Evolutionary conservation across 169 alveolate species (phyloP), one percentile per base, ranked within the genome.

Genomic region (Cryptosporidium ryanae): DNA sequence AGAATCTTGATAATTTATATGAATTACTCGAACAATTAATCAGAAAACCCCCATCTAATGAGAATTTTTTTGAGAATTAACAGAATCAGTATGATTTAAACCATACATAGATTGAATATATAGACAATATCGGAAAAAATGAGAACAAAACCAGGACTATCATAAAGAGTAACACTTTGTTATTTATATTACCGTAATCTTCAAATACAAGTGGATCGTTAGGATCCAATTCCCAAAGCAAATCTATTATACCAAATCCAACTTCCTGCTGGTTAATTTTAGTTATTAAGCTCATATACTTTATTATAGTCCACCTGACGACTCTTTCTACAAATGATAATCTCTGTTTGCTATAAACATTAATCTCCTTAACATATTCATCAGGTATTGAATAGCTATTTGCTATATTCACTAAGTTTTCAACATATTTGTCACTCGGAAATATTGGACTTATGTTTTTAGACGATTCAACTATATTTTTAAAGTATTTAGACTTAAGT

Each of bases 161-260:
- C 4, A 76, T 29, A 21, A 76, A 59, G 4, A 76, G 5, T 15
- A 25, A 21, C 21, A 76, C 38, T 15, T 46, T 21, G 0, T 43
- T 54, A 34, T 76, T 76, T 32, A 46, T 61, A 44, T 76, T 76
- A 15, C 64, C 87, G n/a, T 76, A 76, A 61, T 76, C 87, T 17
- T 15, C 64, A 38, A 38, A 46, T 4, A 76, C 87, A 18, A 76
- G 87, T 43, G 87, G 65, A n/a, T 59, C 76, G 5, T 10, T 23
- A 38, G 87, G 87, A 43, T 76, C 87, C 7, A 76, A 23, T 27
- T 76, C 87, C 87, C 87, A 76, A 43, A 76, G 64, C 12, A 76
- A 76, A 46, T 76, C 70, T 32, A 76, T 59, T 10, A 76, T 10
- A 46, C 87, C 87, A 43, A 43, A 44, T 29, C 76, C 87, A n/a